These are phyloP conservation scores for Shiraia bambusicola DNA, from an alignment of 2,329 filamentous ascomycete genomes.

Conservation along the genomic window DNA sequence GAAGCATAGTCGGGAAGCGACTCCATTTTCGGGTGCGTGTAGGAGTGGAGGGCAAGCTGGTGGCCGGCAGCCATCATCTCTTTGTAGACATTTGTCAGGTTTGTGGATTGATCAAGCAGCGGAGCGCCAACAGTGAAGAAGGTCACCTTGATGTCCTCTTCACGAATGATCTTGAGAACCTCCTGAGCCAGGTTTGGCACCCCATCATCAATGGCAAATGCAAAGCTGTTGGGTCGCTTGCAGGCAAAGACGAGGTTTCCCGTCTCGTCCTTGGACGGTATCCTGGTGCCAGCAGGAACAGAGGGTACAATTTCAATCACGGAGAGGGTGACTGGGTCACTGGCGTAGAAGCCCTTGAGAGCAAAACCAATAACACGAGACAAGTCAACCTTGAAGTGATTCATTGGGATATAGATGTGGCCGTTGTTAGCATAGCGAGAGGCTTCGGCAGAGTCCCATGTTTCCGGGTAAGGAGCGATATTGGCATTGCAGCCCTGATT, in stretches of 20 bases:
- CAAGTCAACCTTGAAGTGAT: slow-evolving; percentile 65
- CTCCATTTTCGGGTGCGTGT: slow-evolving; percentile 69
- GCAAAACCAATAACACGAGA: slow-evolving; percentile 60
- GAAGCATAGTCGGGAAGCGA: slow-evolving; percentile 54
- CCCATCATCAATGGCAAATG: slow-evolving; percentile 72
- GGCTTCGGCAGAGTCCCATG: slow-evolving; percentile 68
- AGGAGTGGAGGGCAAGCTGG: slow-evolving; percentile 69
- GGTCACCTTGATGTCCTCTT: slow-evolving; percentile 65
- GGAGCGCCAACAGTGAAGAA: slow-evolving; percentile 71
- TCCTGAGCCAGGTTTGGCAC: slow-evolving; percentile 60
- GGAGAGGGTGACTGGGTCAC: slow-evolving; percentile 53
- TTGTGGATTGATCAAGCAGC: slow-evolving; percentile 59
- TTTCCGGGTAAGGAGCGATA: slow-evolving; percentile 63
- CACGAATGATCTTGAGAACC: slow-evolving; percentile 62
- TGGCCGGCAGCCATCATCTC: slow-evolving; percentile 65
- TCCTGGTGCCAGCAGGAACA: slow-evolving; percentile 53
- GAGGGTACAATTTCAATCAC: slow-evolving; percentile 62
- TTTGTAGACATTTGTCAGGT: slow-evolving; percentile 64
- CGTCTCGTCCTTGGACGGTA: slow-evolving; percentile 62
- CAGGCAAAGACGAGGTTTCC: slow-evolving; percentile 64
- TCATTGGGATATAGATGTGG: slow-evolving; percentile 67
- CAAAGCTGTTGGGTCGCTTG: slow-evolving; percentile 68
- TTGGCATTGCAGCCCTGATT: slow-evolving; percentile 60
- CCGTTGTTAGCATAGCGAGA: slow-evolving; percentile 57
- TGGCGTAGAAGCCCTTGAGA: slow-evolving; percentile 65